Evolutionary conservation across 1,284 basidiomycete species (phyloP).

Genomic region (Volvariella surrecta): DNA sequence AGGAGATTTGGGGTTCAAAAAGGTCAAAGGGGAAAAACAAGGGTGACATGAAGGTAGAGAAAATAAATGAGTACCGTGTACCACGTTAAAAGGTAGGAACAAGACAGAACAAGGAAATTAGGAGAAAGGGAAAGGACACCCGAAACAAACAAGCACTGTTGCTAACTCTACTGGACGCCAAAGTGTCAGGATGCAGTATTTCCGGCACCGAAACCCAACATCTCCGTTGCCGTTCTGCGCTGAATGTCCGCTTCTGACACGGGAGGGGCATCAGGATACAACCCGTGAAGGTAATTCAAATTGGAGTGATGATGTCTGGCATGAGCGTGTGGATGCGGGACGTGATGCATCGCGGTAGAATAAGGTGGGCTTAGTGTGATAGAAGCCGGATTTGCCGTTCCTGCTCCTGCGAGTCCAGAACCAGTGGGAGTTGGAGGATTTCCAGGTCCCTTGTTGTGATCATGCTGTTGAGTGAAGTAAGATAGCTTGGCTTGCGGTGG

Average conservation of each 20-base stretch:
- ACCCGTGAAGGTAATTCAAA: conserved; percentile 34
- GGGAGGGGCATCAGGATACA: conserved; percentile 30
- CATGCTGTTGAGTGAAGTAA: conserved; percentile 15
- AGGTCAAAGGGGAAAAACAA: too few species aligned
- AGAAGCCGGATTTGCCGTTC: conserved; percentile 22
- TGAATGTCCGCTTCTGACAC: conserved; percentile 11
- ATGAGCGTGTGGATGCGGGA: conserved; percentile 69
- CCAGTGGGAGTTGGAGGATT: conserved; percentile 7
- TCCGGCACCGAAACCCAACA: not conserved
- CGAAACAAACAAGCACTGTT: too few species aligned
- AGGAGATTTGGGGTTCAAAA: too few species aligned
- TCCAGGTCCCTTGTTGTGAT: conserved; percentile 1
- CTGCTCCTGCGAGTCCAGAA: conserved; percentile 14
- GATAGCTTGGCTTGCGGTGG: conserved; percentile 11
- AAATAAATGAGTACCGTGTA: too few species aligned
- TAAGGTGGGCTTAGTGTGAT: conserved; percentile 47
- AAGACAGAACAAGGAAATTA: too few species aligned
- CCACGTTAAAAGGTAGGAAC: too few species aligned
- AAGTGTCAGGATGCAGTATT: conserved; percentile 23
- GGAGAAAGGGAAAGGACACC: too few species aligned
- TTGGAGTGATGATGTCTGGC: conserved; percentile 52
- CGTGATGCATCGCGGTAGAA: conserved; percentile 59
- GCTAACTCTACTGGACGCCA: not conserved
- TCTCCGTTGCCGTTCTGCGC: conserved; percentile 31
- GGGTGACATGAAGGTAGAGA: too few species aligned